Evolutionary conservation across 495 filamentous ascomycete genomes (phyloP).

Genomic region (Aspergillus heteromorphus): DNA sequence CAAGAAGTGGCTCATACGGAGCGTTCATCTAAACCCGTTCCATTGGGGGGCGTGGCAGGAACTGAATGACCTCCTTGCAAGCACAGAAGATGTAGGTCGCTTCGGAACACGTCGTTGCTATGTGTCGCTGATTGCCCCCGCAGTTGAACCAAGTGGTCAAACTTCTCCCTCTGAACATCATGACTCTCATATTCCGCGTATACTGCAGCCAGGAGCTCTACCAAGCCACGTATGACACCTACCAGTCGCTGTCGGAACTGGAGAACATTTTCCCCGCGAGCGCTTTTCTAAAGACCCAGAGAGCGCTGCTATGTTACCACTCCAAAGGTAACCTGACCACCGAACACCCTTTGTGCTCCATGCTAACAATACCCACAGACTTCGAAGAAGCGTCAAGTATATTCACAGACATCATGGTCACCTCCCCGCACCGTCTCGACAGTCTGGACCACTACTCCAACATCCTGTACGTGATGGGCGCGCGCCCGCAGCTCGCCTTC

Average conservation of each 20-base stretch:
- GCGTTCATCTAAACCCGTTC: slow-evolving; percentile 80
- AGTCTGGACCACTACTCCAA: slow-evolving; percentile 93
- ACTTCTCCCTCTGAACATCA: slow-evolving; percentile 79
- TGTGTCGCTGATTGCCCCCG: slow-evolving; percentile 12
- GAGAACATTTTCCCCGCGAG: slow-evolving; percentile 77
- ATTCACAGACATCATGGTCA: slow-evolving; percentile 73
- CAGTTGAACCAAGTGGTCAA: slow-evolving; percentile 53
- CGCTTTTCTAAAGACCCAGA: slow-evolving; percentile 83
- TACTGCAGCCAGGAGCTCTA: slow-evolving; percentile 87
- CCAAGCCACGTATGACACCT: slow-evolving; percentile 65
- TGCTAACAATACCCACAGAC: slow-evolving; percentile 40
- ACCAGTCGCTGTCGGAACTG: slow-evolving; percentile 68
- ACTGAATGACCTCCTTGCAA: slow-evolving; percentile 66
- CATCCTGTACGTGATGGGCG: slow-evolving; percentile 87
- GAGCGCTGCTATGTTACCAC: slow-evolving; percentile 85
- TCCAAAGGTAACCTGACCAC: slow-evolving; percentile 51
- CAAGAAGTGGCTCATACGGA: slow-evolving; percentile 73
- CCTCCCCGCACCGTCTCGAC: slow-evolving; percentile 85
- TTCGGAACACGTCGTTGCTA: slow-evolving; percentile 1
- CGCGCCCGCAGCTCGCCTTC: slow-evolving; percentile 83
- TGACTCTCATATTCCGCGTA: slow-evolving; percentile 89
- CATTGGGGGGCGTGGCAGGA: slow-evolving; percentile 98
- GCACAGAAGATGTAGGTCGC: slow-evolving; percentile 72
- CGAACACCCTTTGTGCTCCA: background rate
- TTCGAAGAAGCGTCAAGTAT: slow-evolving; percentile 78